Evolutionary conservation across 2,329 filamentous ascomycete genomes (phyloP), one percentile per base, ranked within the genome.

Genomic region (Cladosporium velox): DNA sequence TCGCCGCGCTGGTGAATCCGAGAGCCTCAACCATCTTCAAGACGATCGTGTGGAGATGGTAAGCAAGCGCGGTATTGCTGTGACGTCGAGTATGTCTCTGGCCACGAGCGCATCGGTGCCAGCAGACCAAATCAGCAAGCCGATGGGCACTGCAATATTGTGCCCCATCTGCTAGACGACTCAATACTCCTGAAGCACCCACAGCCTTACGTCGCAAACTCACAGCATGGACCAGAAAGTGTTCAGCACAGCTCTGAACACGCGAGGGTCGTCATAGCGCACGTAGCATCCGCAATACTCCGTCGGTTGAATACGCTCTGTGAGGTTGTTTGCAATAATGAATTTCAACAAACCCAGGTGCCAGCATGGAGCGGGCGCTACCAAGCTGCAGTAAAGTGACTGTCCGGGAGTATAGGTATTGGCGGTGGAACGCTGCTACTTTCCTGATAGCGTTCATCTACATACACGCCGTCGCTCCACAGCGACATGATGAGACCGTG

Each of bases 1-100:
- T 55, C 49, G 18, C 60, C 60, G 60, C 30, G 35, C 32, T 62
- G 59, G 59, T 62, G 59, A 62, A 54, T 41, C 18, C 49, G 59
- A 34, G 41, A 41, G 32, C 14, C 60, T 63, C 60, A 63, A 63
- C 58, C 60, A 54, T 63, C 60, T 51, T 30, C 44, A 41, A 35
- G 47, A 28, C 47, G 24, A 63, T 52, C n/a, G 28, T 55, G 47
- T 51, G 34, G n/a, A 26, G 47, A 35, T 51, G 18, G 30, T 21
- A 49, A 52, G 28, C 41, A 21, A 21, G n/a, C 41, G n/a, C n/a
- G 28, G 24, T 21, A 59, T 44, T 26, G 32, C 34, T 58, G 32
- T 58, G 55, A 58, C 55, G 55, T 32, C 28, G 28, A 30, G 28
- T 4, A 4, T 30, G 28, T 6, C 54, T 47, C 14, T 47, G n/a